Evolutionary conservation across 1,284 basidiomycete species (phyloP), one percentile per base, ranked within the genome.

Genomic region (Naganishia albida): DNA sequence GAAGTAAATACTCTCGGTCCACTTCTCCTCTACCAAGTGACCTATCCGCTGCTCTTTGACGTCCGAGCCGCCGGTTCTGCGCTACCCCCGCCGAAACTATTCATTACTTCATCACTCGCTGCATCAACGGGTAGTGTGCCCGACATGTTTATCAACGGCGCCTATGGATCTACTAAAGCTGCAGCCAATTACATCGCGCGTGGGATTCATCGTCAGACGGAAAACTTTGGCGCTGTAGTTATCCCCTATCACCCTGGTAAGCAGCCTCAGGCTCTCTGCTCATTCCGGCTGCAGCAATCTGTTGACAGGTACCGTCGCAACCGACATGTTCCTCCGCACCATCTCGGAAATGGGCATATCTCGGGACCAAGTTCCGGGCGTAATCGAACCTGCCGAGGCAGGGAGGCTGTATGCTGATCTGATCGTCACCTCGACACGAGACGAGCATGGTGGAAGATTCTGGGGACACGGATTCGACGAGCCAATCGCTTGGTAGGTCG

Each of bases 1-100:
- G 28, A 65, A 28, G 43, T 65, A 40, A 72, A 72, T 62, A 60
- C 62, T 18, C 55, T 72, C 52, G 71, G 71, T 10, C 69, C 71
- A 16, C n/a, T 70, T 7, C 55, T 65, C 43, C 68, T 70, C 10
- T 72, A 62, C 64, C 68, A 70, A 65, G 57, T 67, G 13, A 59
- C 65, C 20, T 49, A 51, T 40, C 52, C 34, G 0, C 63, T 70
- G 7, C 63, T 72, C 20, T 18, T 44, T 18, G 53, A 59, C 10
- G 52, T 43, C 2, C 55, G 55, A 28, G 13, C 3, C 2, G 26
- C 40, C 18, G 20, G 25, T 25, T 4, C 65, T 15, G 39, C 49
- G 16, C 38, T 39, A 1, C 23, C 34, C 20, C 23, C 53, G 16
- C 56, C 68, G 43, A 69, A 70, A 39, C 70, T 72, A 55, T 60